phyloP scores from a whole-genome alignment of 768 basidiomycete genomes.

The Xanthoconium stramineum region DNA sequence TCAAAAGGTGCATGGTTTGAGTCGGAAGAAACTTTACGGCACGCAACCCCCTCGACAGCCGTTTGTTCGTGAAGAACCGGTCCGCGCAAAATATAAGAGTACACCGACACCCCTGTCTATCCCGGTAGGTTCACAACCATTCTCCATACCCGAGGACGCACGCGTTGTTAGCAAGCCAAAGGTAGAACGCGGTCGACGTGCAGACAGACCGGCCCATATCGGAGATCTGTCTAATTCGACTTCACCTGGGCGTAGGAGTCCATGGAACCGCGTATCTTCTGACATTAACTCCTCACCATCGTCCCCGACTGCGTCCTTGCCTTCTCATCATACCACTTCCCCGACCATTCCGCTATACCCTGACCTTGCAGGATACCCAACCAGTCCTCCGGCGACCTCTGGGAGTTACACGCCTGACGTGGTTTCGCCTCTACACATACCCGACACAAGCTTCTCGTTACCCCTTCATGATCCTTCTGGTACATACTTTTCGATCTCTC shows the following conservation, averaged over 20 bases:
- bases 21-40: slow-evolving; percentile 66
- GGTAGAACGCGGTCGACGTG: slow-evolving; percentile 23
- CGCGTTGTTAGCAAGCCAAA: slow-evolving; percentile 20
- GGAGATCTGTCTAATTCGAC: slow-evolving; percentile 16
- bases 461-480: slow-evolving; percentile 13
- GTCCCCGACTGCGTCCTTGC: slow-evolving; percentile 21
- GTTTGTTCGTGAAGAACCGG: slow-evolving; percentile 52
- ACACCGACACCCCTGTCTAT: slow-evolving; percentile 32
- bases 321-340: slow-evolving; percentile 19
- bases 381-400: slow-evolving; percentile 9
- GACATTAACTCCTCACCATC: slow-evolving; percentile 24
- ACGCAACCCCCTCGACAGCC: slow-evolving; percentile 47
- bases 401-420: slow-evolving; percentile 7
- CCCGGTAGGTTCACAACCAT: slow-evolving; percentile 21
- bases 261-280: slow-evolving; percentile 15
- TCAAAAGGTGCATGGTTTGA: slow-evolving; percentile 65
- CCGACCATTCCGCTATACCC: slow-evolving; percentile 23
- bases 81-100: slow-evolving; percentile 33
- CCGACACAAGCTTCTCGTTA: slow-evolving; percentile 15
- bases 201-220: slow-evolving; percentile 14
- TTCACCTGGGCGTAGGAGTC: slow-evolving; percentile 36
- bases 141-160: slow-evolving; percentile 17
- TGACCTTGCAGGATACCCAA: slow-evolving; percentile 17
- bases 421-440: slow-evolving; percentile 7
- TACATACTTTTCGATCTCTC: slow-evolving; percentile 14